Conservation (phyloP, 192 early-diverging fungal species). For the Chytriomyces confervae region DNA sequence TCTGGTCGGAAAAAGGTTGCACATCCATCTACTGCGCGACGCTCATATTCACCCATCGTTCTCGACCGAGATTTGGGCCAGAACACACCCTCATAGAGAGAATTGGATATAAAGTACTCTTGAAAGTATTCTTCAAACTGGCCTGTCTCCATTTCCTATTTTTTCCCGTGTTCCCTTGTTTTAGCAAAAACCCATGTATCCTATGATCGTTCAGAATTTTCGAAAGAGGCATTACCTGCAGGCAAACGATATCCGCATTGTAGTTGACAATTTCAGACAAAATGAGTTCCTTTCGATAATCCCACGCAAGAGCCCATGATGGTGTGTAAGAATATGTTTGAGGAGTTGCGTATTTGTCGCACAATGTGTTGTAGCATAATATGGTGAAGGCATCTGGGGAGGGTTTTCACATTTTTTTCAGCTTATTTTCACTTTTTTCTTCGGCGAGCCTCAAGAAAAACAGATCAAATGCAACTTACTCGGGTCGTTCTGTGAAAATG, state of each 20-base stretch:
- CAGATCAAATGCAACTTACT: background rate
- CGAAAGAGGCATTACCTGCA: slow-evolving; percentile 69
- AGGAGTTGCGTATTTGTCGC: slow-evolving; percentile 86
- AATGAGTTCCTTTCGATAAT: slow-evolving; percentile 89
- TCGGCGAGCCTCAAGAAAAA: slow-evolving; percentile 1
- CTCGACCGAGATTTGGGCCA: slow-evolving; percentile 93
- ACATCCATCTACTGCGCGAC: slow-evolving; percentile 89
- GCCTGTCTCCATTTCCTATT: slow-evolving; percentile 83
- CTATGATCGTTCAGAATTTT: background rate
- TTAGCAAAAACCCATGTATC: background rate
- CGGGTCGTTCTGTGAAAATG: slow-evolving; percentile 41
- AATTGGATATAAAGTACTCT: slow-evolving; percentile 68
- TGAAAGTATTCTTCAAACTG: slow-evolving; percentile 91
- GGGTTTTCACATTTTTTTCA: no score
- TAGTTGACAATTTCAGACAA: slow-evolving; percentile 83
- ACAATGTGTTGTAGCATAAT: slow-evolving; percentile 92
- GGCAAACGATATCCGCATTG: slow-evolving; percentile 89
- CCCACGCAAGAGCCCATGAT: slow-evolving; percentile 92
- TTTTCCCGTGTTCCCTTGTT: background rate
- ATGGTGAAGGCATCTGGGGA: slow-evolving; percentile 86
- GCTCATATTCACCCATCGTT: slow-evolving; percentile 92
- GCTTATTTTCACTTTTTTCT: no score
- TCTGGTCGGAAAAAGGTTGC: slow-evolving; percentile 88
- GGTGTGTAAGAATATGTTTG: slow-evolving; percentile 92
- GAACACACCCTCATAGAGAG: slow-evolving; percentile 89